Evolutionary conservation across 257 asterid species (phyloP).

Genomic region (Nicotiana noctiflora): DNA sequence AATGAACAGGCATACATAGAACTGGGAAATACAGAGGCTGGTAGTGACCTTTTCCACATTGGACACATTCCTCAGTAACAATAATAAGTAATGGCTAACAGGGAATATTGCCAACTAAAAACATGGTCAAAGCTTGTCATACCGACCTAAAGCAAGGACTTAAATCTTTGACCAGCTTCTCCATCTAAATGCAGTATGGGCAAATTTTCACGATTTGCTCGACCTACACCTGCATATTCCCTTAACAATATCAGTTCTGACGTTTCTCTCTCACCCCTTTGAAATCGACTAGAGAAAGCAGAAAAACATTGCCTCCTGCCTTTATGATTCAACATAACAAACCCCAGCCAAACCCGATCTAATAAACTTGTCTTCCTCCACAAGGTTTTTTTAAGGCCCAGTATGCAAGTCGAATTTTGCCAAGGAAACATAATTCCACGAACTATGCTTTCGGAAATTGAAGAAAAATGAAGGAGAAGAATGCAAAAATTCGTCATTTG

Average conservation of each 20-base stretch:
- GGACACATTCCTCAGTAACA: not conserved
- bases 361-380: not conserved
- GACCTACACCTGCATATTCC: conserved; percentile 9
- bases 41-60: not conserved
- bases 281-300: not conserved
- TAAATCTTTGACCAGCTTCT: not conserved
- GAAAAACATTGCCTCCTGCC: not conserved
- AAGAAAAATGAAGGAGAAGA: not conserved
- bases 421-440: not conserved
- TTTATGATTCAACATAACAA: not conserved
- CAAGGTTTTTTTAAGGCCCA: not conserved
- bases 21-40: not conserved
- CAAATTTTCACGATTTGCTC: not conserved
- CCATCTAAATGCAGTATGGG: not conserved
- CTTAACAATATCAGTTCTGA: not conserved
- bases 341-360: not conserved
- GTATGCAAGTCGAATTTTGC: not conserved
- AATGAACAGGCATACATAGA: not conserved
- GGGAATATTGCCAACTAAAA: not conserved
- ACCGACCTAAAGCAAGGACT: not conserved
- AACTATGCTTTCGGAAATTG: not conserved
- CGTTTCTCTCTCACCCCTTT: not conserved
- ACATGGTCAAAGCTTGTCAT: not conserved
- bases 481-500: too few species aligned
- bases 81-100: not conserved